phyloP scores from a whole-genome alignment of 2,329 filamentous ascomycete genomes.

The Xylariaceae sp. region DNA sequence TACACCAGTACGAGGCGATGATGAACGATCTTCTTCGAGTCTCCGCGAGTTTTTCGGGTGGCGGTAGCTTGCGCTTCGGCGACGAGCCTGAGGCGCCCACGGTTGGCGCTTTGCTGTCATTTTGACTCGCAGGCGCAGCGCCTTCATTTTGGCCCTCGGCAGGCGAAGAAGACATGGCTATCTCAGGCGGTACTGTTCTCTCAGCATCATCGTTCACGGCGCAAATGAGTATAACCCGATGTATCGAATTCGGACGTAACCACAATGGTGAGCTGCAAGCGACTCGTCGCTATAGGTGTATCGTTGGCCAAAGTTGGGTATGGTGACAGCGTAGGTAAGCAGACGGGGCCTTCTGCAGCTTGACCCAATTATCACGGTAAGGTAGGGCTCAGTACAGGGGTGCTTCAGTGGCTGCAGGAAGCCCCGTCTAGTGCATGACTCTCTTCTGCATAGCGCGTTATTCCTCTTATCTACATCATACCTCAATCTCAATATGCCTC shows the following conservation, averaged over 20 bases:
- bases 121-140: not conserved
- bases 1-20: slow-evolving; percentile 84
- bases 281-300: too few species aligned
- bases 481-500: too few species aligned
- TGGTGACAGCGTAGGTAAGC: too few species aligned
- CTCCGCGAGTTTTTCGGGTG: slow-evolving; percentile 70
- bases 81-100: slow-evolving; percentile 5
- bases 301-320: too few species aligned
- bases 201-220: slow-evolving; percentile 5
- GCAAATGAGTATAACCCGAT: too few species aligned
- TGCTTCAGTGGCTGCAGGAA: not conserved
- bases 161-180: slow-evolving; percentile 10
- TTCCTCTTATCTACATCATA: not conserved
- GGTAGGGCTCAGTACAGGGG: not conserved
- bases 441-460: not conserved
- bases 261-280: too few species aligned
- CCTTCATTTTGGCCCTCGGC: slow-evolving; percentile 7
- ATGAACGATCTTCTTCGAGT: slow-evolving; percentile 68
- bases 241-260: too few species aligned
- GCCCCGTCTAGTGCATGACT: not conserved
- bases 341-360: too few species aligned
- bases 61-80: slow-evolving; percentile 48
- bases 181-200: not conserved
- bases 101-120: not conserved
- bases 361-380: too few species aligned